Evolutionary conservation across 176 grass and related monocot species (phyloP).

Genomic region (Aegilops speltoides): DNA sequence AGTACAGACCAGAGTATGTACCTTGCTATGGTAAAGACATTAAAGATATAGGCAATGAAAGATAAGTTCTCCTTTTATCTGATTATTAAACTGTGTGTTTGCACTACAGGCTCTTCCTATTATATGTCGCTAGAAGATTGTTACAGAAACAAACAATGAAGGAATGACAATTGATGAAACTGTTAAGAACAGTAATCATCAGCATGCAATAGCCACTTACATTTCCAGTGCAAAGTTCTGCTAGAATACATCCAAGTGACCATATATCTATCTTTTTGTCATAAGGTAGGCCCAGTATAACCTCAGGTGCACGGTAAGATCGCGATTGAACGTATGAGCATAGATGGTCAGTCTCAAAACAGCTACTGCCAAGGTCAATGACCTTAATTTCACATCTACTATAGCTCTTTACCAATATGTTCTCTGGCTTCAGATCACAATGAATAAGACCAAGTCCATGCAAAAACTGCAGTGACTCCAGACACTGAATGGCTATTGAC

Average conservation of each 20-base stretch:
- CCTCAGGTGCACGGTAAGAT: constrained; percentile 96
- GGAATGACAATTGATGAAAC: not conserved
- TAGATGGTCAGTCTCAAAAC: constrained; percentile 97
- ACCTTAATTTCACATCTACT: constrained; percentile 99
- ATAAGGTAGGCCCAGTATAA: constrained; percentile 92
- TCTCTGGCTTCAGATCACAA: constrained; percentile 98
- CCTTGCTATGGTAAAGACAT: not conserved
- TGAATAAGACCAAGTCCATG: constrained; percentile 97
- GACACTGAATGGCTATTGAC: constrained; percentile 97
- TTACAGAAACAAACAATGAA: not conserved
- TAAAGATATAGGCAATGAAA: not conserved
- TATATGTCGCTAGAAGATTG: not conserved
- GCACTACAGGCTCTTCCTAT: not conserved
- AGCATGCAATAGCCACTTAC: constrained; percentile 47
- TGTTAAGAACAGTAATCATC: not conserved
- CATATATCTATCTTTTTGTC: constrained; percentile 99
- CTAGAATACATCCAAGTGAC: constrained; percentile 98
- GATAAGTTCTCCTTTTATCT: not conserved
- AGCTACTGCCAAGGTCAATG: constrained; percentile 98
- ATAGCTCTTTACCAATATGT: constrained; percentile 98
- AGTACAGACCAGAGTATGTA: too few relatives aligned
- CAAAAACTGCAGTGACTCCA: constrained; percentile 96
- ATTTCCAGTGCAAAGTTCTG: constrained; percentile 98
- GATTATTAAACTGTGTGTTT: not conserved
- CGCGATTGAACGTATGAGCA: constrained; percentile 96